phyloP scores from a whole-genome alignment of 495 filamentous ascomycete species.

The Neohortaea acidophila region DNA sequence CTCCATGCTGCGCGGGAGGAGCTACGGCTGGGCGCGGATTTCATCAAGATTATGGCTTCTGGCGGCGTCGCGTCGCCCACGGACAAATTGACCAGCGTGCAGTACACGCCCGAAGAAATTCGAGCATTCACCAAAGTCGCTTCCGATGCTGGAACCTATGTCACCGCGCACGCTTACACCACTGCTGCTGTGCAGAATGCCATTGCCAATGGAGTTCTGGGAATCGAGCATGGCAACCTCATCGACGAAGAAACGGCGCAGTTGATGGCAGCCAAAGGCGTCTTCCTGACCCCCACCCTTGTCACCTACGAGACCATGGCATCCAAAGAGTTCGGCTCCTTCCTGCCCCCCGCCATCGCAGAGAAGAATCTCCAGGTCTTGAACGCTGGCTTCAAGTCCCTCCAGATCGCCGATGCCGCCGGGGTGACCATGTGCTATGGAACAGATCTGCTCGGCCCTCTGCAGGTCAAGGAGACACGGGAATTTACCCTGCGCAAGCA shows the following conservation, averaged over 20 bases:
- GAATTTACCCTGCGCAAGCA: slow-evolving; percentile 35
- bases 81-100: slow-evolving; percentile 34
- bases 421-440: slow-evolving; percentile 41
- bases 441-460: slow-evolving; percentile 37
- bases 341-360: slow-evolving; percentile 29
- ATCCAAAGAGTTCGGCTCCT: slow-evolving; percentile 28
- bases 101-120: slow-evolving; percentile 40
- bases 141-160: slow-evolving; percentile 33
- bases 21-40: slow-evolving; percentile 37
- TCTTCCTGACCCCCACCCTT: slow-evolving; percentile 39
- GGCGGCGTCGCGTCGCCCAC: slow-evolving; percentile 40
- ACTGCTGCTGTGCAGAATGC: slow-evolving; percentile 36
- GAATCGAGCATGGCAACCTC: slow-evolving; percentile 44
- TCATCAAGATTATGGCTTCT: slow-evolving; percentile 44
- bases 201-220: slow-evolving; percentile 38
- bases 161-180: slow-evolving; percentile 43
- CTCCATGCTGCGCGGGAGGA: slow-evolving; percentile 36
- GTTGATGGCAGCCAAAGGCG: slow-evolving; percentile 32
- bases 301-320: slow-evolving; percentile 38
- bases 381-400: slow-evolving; percentile 28
- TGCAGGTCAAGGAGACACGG: slow-evolving; percentile 33
- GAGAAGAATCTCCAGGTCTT: slow-evolving; percentile 36
- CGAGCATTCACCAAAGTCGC: slow-evolving; percentile 35
- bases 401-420: slow-evolving; percentile 33
- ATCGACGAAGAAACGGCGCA: slow-evolving; percentile 36